phyloP scores from a whole-genome alignment of 768 basidiomycete genomes.

The Favolaschia claudopus region DNA sequence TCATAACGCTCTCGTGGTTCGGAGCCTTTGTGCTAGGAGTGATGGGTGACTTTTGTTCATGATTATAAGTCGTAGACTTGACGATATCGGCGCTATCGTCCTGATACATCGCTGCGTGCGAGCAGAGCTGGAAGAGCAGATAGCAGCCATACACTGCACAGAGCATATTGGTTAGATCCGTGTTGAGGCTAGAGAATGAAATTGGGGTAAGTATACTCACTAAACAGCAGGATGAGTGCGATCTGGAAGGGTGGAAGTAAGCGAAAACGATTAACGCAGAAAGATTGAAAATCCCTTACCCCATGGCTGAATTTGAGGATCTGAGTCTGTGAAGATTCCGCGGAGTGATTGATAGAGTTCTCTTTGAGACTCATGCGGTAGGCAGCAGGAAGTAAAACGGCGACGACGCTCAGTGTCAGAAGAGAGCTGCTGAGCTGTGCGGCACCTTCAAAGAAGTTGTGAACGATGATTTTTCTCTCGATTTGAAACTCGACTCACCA shows the following conservation, averaged over 20 bases:
- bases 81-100: constrained; percentile 38
- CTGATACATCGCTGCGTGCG: constrained; percentile 61
- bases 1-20: no score
- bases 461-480: background rate
- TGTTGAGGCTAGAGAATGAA: background rate
- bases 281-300: constrained; percentile 21
- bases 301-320: constrained; percentile 61
- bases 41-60: background rate
- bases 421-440: constrained; percentile 62
- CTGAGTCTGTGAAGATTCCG: constrained; percentile 10
- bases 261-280: background rate
- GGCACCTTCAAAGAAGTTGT: constrained; percentile 26
- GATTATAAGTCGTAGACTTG: constrained; percentile 23
- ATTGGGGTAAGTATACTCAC: no score
- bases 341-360: constrained; percentile 22
- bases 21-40: background rate
- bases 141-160: constrained; percentile 58
- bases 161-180: background rate
- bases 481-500: constrained; percentile 43
- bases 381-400: constrained; percentile 60
- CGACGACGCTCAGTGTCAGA: constrained; percentile 60
- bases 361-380: constrained; percentile 51
- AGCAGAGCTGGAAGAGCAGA: constrained; percentile 64
- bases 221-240: constrained; percentile 63
- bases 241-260: constrained; percentile 25